Percentiles rank a stretch among this genome's conserved stretches.
Evolutionary conservation across 2,329 filamentous ascomycete species (phyloP).

Genomic region (Pseudogymnoascus sp.): DNA sequence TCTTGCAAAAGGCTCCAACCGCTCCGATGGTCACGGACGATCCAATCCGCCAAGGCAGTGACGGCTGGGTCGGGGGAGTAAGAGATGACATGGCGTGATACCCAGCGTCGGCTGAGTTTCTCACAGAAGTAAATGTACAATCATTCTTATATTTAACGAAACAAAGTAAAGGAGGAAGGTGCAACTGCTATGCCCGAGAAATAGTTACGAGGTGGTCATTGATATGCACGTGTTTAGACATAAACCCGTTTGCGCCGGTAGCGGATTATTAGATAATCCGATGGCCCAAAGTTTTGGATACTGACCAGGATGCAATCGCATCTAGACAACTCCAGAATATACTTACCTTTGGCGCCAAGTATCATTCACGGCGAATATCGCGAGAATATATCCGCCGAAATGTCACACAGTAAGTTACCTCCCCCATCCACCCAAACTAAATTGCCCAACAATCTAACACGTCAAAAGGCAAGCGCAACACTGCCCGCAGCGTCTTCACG

Average conservation of each 20-base stretch:
- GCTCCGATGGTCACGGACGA: slow-evolving; percentile 71
- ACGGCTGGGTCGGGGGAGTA: slow-evolving; percentile 37
- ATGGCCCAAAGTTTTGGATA: background rate
- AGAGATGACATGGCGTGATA: background rate
- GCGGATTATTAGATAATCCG: background rate
- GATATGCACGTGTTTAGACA: slow-evolving; percentile 1
- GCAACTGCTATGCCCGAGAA: background rate
- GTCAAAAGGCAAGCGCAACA: slow-evolving; percentile 69
- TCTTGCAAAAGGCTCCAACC: slow-evolving; percentile 62
- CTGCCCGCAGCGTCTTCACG: slow-evolving; percentile 87
- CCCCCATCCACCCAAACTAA: background rate
- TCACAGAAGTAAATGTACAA: background rate
- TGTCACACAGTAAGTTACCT: slow-evolving; percentile 44
- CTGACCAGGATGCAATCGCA: background rate
- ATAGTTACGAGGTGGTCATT: background rate
- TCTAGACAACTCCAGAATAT: background rate
- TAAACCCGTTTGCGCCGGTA: background rate
- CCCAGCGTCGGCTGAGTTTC: background rate
- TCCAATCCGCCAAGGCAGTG: slow-evolving; percentile 61
- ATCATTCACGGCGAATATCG: background rate
- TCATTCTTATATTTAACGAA: background rate
- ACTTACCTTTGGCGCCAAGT: background rate
- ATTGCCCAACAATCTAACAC: slow-evolving; percentile 7
- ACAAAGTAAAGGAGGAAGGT: background rate
- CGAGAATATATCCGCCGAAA: slow-evolving; percentile 20